Base-by-base conservation (phyloP, 2,329 filamentous ascomycete genomes). In the Apiospora saccharicola region DNA sequence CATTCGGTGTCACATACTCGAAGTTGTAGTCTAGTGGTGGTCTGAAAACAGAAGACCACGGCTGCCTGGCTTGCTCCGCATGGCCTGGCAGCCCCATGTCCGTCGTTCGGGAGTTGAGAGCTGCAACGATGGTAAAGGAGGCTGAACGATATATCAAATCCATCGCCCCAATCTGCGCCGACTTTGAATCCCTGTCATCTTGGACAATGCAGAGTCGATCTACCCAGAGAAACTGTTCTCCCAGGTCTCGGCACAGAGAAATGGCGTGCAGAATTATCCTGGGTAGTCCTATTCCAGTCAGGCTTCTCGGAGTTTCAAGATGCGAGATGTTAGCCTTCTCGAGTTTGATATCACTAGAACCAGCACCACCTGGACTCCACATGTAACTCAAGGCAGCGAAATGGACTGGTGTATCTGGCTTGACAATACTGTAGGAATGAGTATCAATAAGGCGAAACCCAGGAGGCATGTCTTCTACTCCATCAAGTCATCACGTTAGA, bases 161-260 rank as follows among this genome's bases (percentile, higher is more conserved):
- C 51, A 57, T 57, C 6, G 51, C 51, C 3, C 30, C 4, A 19
- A 57, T 34, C 24, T 57, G 51, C 24, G 13, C 19, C 6, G 24
- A 16, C 13, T 30, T 30, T 13, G n/a, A 2, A 4, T 30, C 51
- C 13, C 3, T 1, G 44, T 51, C 68, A 12, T 69, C 68, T 12
- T 69, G 68, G 5, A 69, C 24, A 34, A 69, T 51, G 44, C 68
- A 69, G 19, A 69, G 68, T 22, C 68, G 44, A 10, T 69, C 68
- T 4, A 69, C 22, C 68, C 68, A 69, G 26, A 69, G 37, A 49
- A 16, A 69, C 12, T 22, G n/a, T n/a, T 69, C n/a, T 12, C 68
- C 68, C 6, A 51, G 67, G 22, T 22, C 67, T 26, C 46, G 16
- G 6, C 67, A 69, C 12, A 46, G 19, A n/a, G 26, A 30, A 3